These are phyloP conservation scores for Mycena vitilis DNA, from an alignment of 768 basidiomycete species.

Conservation along the genomic window DNA sequence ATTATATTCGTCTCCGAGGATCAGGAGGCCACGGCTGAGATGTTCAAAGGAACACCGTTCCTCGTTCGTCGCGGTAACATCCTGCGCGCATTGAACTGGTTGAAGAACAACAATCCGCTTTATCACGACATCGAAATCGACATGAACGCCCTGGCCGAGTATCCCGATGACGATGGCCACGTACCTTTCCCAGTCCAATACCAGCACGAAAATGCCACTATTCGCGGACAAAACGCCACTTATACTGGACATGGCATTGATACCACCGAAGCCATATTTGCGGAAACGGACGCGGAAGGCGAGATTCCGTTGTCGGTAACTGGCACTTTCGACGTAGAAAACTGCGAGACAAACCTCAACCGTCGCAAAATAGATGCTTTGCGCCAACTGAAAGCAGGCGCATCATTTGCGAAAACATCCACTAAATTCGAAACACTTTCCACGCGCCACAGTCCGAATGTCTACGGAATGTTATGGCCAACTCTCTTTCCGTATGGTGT, in stretches of 20 bases:
- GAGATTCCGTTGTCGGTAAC: not conserved
- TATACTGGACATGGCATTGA: constrained; percentile 35
- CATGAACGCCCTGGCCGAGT: constrained; percentile 13
- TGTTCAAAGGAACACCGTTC: constrained; percentile 30
- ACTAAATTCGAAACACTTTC: not conserved
- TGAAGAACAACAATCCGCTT: not conserved
- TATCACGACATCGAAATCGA: constrained; percentile 28
- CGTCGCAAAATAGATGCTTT: not conserved
- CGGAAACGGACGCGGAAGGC: not conserved
- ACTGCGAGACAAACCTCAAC: not conserved
- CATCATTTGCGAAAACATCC: not conserved
- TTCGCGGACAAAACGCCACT: constrained; percentile 25
- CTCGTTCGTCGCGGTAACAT: constrained; percentile 25
- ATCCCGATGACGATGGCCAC: constrained; percentile 20
- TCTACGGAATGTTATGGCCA: constrained; percentile 36
- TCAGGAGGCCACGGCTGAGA: constrained; percentile 9
- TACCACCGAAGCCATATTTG: constrained; percentile 20
- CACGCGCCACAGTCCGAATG: constrained; percentile 26
- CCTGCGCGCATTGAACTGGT: constrained; percentile 15
- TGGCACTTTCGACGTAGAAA: not conserved
- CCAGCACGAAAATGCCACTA: constrained; percentile 17
- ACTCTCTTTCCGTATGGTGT: not conserved
- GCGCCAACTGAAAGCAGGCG: not conserved
- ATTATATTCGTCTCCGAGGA: constrained; percentile 7
- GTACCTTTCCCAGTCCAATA: constrained; percentile 29